Evolutionary conservation across 352 stramenopile species (phyloP), one percentile per base, ranked within the genome.

Genomic region (Albugo laibachii): DNA sequence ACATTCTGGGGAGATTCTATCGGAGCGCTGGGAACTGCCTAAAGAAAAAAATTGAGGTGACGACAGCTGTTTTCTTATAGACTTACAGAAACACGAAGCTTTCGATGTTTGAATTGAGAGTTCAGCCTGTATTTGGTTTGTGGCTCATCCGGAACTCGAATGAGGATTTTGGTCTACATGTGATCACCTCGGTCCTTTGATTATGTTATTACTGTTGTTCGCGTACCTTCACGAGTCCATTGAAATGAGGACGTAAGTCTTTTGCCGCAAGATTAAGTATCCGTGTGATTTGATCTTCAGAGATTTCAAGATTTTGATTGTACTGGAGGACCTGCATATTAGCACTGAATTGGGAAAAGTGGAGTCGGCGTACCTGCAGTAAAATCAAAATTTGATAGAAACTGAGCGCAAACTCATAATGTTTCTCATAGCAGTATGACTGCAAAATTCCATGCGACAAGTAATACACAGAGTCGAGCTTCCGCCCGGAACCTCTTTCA

Each of bases 301-400:
- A 57, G 41, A 83, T 48, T 20, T 71, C 49, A 15, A 64, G 65
- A 24, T 56, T 48, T 13, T 57, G 51, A 45, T 91, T 91, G 48
- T 83, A 91, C 78, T 91, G 43, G 12, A 45, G 12, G 15, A 31
- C 1, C 5, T 47, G 13, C n/a, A 36, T 14, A 15, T 12, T 14
- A 53, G 24, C n/a, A 52, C 12, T 41, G 43, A 5, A n/a, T 15
- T 43, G 47, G 14, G 21, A 46, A 31, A 11, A 41, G 15, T 0
- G 21, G 19, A 46, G 31, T 15, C 5, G 13, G 47, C 47, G 47
- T 55, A 87, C 78, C 61, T 77, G 61, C 14, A 88, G 50, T 14
- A 91, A 53, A 40, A 88, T 63, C 13, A 88, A 45, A 56, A 91
- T 86, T 50, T 91, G 78, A 27, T 86, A 86, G 39, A 88, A 85